Evolutionary conservation across 371 early-diverging fungal genomes (phyloP).

Genomic region (Mucor plumbeus): DNA sequence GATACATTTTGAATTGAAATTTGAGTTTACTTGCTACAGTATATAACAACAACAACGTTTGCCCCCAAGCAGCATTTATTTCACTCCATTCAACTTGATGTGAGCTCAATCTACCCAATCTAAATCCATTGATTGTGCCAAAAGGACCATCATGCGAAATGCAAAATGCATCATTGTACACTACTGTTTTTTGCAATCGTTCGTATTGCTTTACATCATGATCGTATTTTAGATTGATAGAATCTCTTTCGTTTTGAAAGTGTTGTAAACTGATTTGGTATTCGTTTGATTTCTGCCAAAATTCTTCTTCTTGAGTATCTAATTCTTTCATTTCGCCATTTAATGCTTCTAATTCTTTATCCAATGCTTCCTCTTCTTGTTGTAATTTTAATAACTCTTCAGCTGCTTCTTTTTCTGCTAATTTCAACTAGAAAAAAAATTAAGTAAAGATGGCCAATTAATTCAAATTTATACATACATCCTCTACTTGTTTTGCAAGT

Average conservation of each 20-base stretch:
- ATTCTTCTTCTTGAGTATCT: constrained; percentile 67
- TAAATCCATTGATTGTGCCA: constrained; percentile 93
- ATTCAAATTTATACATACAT: constrained; percentile 32
- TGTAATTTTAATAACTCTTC: constrained; percentile 63
- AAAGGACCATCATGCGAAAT: constrained; percentile 87
- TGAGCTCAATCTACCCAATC: constrained; percentile 83
- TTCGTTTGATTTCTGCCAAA: constrained; percentile 81
- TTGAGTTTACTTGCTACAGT: constrained; percentile 85
- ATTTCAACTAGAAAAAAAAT: constrained; percentile 34
- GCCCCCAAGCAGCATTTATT: constrained; percentile 97
- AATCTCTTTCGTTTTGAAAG: constrained; percentile 81
- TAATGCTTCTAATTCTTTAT: constrained; percentile 61
- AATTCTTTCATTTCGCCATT: constrained; percentile 67
- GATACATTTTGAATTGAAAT: constrained; percentile 83
- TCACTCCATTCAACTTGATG: constrained; percentile 93
- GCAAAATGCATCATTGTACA: constrained; percentile 91
- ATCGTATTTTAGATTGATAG: constrained; percentile 79
- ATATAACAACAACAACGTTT: constrained; percentile 83
- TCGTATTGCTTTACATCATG: constrained; percentile 80
- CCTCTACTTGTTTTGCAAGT: constrained; percentile 53
- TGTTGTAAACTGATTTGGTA: constrained; percentile 64
- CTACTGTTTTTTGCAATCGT: constrained; percentile 87
- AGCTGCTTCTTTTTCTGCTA: constrained; percentile 58
- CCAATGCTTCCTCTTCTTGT: constrained; percentile 61
- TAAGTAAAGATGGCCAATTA: neutral